phyloP scores from a whole-genome alignment of 208 protist genomes.

The Acanthamoeba lugdunensis region DNA sequence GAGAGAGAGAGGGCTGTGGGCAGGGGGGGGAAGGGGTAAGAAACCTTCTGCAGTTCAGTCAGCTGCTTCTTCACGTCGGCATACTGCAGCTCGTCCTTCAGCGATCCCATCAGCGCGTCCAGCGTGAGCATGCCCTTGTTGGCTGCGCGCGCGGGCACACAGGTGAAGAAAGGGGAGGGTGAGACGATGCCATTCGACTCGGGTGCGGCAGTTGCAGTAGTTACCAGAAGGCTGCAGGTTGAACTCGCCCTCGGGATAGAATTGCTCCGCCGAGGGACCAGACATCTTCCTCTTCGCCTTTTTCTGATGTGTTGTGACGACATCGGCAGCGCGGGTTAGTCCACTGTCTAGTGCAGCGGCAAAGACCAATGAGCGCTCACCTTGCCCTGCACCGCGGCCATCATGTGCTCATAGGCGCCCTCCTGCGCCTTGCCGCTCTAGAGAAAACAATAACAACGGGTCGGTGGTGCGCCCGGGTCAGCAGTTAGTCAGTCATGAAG shows the following conservation, averaged over 20 bases:
- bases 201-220: not conserved
- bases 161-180: not conserved
- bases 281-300: slow-evolving; percentile 32
- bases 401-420: slow-evolving; percentile 64
- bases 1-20: too few species aligned
- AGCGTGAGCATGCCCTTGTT: slow-evolving; percentile 29
- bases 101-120: slow-evolving; percentile 42
- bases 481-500: not conserved
- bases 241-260: slow-evolving; percentile 69
- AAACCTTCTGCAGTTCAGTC: slow-evolving; percentile 34
- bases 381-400: slow-evolving; percentile 61
- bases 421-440: slow-evolving; percentile 14
- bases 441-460: not conserved
- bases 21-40: not conserved
- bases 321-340: too few species aligned
- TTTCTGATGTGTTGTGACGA: not conserved
- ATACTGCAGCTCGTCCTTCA: slow-evolving; percentile 50
- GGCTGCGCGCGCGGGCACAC: not conserved
- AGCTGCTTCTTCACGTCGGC: slow-evolving; percentile 58
- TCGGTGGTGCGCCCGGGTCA: not conserved
- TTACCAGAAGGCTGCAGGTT: slow-evolving; percentile 54
- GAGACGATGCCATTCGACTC: not conserved
- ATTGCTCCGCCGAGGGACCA: slow-evolving; percentile 18
- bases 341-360: not conserved
- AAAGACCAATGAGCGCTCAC: not conserved